A percentile compares a stretch with the other conserved stretches of the same genome.
Evolutionary conservation across 2,329 filamentous ascomycete species (phyloP).

Genomic region (Hypoxylon sp.): DNA sequence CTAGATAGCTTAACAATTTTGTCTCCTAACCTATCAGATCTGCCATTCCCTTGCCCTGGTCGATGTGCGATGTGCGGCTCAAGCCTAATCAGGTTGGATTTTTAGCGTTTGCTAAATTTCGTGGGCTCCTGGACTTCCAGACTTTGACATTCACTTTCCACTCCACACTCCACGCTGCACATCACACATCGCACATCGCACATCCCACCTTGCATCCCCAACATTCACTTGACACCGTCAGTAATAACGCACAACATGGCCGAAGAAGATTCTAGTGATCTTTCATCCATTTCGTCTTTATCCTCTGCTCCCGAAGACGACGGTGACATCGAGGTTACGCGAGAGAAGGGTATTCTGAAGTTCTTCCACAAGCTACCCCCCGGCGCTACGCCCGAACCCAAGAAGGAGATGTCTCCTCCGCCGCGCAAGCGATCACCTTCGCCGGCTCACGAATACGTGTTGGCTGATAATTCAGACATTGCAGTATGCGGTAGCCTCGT

Average conservation of each 20-base stretch:
- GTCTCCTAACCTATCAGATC: slow-evolving; percentile 49
- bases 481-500: slow-evolving; percentile 74
- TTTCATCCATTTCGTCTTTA: slow-evolving; percentile 67
- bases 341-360: slow-evolving; percentile 71
- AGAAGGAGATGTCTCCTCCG: slow-evolving; percentile 72
- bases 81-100: slow-evolving; percentile 46
- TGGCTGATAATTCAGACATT: slow-evolving; percentile 92
- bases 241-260: slow-evolving; percentile 59
- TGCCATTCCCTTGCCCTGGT: slow-evolving; percentile 43
- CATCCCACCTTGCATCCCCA: slow-evolving; percentile 27
- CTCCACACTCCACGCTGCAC: slow-evolving; percentile 41
- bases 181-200: no score
- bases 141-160: slow-evolving; percentile 35
- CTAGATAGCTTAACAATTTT: slow-evolving; percentile 45
- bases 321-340: slow-evolving; percentile 61
- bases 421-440: slow-evolving; percentile 85
- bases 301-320: slow-evolving; percentile 66
- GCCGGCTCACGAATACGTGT: slow-evolving; percentile 87
- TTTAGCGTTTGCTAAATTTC: slow-evolving; percentile 52
- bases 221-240: slow-evolving; percentile 15
- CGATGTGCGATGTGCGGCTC: slow-evolving; percentile 50
- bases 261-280: slow-evolving; percentile 72
- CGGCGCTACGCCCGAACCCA: slow-evolving; percentile 55
- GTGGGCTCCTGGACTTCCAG: slow-evolving; percentile 42
- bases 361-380: slow-evolving; percentile 72